phyloP scores from a whole-genome alignment of 768 basidiomycete genomes.

The Termitomyces sp. region DNA sequence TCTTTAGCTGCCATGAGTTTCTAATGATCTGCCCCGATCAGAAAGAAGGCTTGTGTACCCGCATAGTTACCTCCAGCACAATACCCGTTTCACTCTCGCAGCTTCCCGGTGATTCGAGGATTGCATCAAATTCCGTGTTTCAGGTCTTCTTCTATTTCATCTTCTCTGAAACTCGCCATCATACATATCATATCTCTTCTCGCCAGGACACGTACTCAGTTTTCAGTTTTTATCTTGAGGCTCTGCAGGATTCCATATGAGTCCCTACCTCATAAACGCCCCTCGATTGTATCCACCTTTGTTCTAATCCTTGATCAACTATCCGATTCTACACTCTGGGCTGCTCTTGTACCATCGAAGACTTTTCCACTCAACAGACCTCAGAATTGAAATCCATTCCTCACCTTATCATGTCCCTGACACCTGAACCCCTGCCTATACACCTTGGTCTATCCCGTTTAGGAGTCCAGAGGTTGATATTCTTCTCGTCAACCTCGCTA shows the following conservation, averaged over 20 bases:
- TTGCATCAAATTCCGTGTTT: neutral
- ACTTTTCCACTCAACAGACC: too few relatives aligned
- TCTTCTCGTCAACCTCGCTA: neutral
- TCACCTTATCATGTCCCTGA: too few relatives aligned
- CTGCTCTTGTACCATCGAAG: too few relatives aligned
- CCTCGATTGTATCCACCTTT: neutral
- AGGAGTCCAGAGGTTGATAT: constrained; percentile 42
- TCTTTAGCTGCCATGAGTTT: neutral
- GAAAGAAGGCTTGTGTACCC: neutral
- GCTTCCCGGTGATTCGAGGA: neutral
- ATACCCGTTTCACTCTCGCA: neutral
- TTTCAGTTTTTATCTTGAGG: neutral
- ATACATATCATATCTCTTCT: neutral
- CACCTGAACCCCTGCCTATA: too few relatives aligned
- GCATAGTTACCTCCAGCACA: neutral
- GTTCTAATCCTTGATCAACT: too few relatives aligned
- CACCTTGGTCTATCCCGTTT: neutral
- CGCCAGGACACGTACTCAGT: neutral
- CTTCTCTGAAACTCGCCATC: neutral
- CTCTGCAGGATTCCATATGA: neutral
- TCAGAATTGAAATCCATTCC: too few relatives aligned
- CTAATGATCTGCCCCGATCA: neutral
- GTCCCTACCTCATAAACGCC: neutral
- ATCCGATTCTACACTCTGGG: neutral
- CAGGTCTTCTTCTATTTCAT: too few relatives aligned